Conservation (phyloP, 345 rosid genomes). For the Lagerstroemia speciosa region DNA sequence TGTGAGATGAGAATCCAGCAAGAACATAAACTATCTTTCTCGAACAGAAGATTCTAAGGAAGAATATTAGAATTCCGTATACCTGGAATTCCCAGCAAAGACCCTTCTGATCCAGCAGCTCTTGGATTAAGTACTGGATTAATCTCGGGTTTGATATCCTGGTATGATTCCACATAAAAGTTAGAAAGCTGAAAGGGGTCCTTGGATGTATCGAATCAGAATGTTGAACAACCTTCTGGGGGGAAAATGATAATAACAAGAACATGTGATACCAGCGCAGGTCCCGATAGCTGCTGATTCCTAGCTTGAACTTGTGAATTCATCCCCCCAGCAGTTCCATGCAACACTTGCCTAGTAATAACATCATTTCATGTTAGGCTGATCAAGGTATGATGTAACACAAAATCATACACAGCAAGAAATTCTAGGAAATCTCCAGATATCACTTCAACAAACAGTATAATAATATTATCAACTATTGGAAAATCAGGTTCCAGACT, state of each 20-base stretch:
- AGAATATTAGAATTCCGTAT: conserved; percentile 5
- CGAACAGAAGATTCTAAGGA: background rate
- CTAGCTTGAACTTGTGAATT: conserved; percentile 86
- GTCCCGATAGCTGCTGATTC: conserved; percentile 71
- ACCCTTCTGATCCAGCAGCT: conserved; percentile 80
- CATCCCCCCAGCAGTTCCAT: conserved; percentile 74
- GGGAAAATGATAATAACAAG: background rate
- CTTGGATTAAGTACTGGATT: conserved; percentile 82
- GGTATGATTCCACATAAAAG: conserved; percentile 19
- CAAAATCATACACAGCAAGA: background rate
- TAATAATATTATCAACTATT: background rate
- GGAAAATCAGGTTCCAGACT: conserved; percentile 3
- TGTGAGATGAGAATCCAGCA: background rate
- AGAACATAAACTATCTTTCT: background rate
- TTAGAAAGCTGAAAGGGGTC: conserved; percentile 15
- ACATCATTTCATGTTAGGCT: conserved; percentile 3
- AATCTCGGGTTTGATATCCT: conserved; percentile 89
- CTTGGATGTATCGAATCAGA: background rate
- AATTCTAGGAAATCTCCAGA: background rate
- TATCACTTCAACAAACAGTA: background rate
- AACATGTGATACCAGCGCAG: conserved; percentile 49
- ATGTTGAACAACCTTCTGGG: conserved; percentile 1
- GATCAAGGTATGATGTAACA: background rate
- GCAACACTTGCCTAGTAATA: conserved; percentile 85
- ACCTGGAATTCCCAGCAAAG: conserved; percentile 91